Base-by-base conservation (phyloP, 2,329 filamentous ascomycete genomes). In the Epicoccum nigrum region DNA sequence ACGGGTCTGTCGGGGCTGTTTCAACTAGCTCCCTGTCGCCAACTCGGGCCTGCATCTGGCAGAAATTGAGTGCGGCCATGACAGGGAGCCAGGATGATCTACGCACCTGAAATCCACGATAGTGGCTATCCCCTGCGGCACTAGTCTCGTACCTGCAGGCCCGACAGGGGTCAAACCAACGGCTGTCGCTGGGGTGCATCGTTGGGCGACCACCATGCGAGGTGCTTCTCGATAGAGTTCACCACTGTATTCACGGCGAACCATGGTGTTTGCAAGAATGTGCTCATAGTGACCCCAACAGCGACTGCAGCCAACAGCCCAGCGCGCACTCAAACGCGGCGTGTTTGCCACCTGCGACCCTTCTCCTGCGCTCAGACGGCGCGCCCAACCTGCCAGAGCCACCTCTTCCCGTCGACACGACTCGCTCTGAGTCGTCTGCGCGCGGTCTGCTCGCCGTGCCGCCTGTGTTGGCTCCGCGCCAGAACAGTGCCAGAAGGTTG, bases 1-100 rank as follows among this genome's bases (percentile, higher is more conserved):
- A 71, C 68, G 67, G 68, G 62, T 55, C 68, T 63, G 64, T 68
- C 67, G 65, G 65, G 65, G 65, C 61, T 71, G 69, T 72, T 71
- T 71, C 68, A 71, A 67, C 62, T 63, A 54, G 50, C 56, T 61
- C 64, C 68, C 61, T 66, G 62, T 63, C 57, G 62, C 48, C 58
- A 57, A 53, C 54, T 54, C 54, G 55, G 59, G 56, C 56, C 56
- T 59, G 47, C 51, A 57, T 57, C 38, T 63, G 58, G 55, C 56
- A 63, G 60, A 60, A 61, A 58, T 61, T 58, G 55, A 48, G 58
- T 53, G 58, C 55, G 54, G 56, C 58, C 41, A 42, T 35, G 45
- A 37, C 50, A 47, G 56, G 60, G 60, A 63, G 60, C 64, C 54
- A 58, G 64, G 62, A 55, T 64, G 63, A 67, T 65, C 62, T 60